Evolutionary conservation across 495 filamentous ascomycete species (phyloP), one percentile per base, ranked within the genome.

Genomic region (Penicillium tannophilum): DNA sequence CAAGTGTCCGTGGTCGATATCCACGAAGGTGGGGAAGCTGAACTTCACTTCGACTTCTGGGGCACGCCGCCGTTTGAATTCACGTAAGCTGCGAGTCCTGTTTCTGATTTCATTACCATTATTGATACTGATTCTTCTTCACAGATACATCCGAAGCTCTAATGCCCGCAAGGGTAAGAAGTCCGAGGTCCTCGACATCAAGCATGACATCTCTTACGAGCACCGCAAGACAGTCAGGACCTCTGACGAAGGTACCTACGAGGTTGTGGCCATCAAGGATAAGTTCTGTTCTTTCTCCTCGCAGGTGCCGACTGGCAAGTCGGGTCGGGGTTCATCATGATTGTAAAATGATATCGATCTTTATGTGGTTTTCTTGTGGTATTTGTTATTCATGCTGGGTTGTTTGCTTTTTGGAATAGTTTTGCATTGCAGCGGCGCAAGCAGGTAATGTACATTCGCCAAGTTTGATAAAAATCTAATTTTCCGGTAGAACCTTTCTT

Each of bases 31-130:
- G 89, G 90, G 61, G 88, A 92, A 72, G 91, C 93, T 16, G 90
- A 96, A 70, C 91, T 98, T 56, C 76, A 90, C 43, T 97, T 98
- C 62, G 88, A 93, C 64, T 97, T 98, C 70, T 90, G 88, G 76
- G 94, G 94, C 45, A 93, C 91, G 11, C 94, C 94, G 58, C 94
- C 94, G 11, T 98, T 98, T 67, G 92, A 97, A 73, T 98, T 97
- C 71, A 96, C 92, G 73, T 87, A 74, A 72, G 83, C 80, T 52
- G 44, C 28, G 35, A 16, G 24, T 41, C 42, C 33, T 17, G 36
- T 46, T 51, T 14, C 6, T 36, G 14, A n/a, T 33, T 19, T 5
- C n/a, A 9, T 44, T 19, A 4, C 19, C 30, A 26, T 52, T 56
- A 55, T 56, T 66, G 52, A 67, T 28, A 24, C 19, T 49, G 10